Conservation (phyloP, 352 stramenopile genomes). For the Phytophthora sansomeana region DNA sequence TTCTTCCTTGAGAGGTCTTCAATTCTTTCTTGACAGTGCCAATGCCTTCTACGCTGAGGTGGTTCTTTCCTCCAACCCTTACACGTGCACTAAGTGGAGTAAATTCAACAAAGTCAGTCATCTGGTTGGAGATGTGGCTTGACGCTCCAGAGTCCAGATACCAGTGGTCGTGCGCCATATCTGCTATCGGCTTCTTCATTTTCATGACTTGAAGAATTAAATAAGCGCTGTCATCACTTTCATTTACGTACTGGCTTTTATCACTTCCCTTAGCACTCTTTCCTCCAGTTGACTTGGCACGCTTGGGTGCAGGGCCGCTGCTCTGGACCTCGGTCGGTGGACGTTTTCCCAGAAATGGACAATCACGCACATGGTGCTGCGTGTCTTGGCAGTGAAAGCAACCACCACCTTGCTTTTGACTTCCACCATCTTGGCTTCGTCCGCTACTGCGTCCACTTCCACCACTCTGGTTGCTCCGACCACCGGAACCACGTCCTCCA, state of each 20-base stretch:
- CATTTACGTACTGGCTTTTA: conserved; percentile 5
- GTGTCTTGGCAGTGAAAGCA: conserved; percentile 13
- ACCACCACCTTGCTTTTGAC: not conserved
- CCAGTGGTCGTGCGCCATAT: conserved; percentile 13
- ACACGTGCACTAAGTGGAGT: conserved; percentile 3
- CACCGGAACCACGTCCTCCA: conserved; percentile 6
- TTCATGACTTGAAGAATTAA: conserved; percentile 2
- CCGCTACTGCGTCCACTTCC: not conserved
- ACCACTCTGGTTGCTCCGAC: conserved; percentile 2
- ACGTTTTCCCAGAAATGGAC: conserved; percentile 10
- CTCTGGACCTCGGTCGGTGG: not conserved
- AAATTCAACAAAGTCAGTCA: conserved; percentile 17
- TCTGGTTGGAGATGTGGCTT: conserved; percentile 22
- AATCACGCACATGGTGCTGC: conserved; percentile 5
- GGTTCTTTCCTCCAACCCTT: conserved; percentile 11
- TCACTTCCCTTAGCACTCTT: not conserved
- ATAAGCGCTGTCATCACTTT: conserved; percentile 8
- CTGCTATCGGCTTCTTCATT: conserved; percentile 5
- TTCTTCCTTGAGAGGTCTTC: conserved; percentile 1
- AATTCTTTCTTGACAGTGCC: conserved; percentile 18
- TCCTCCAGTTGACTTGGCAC: not conserved
- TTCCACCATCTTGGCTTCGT: not conserved
- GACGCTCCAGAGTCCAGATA: conserved; percentile 15
- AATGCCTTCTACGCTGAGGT: conserved; percentile 8
- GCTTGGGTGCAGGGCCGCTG: not conserved